phyloP scores from a whole-genome alignment of 2,329 filamentous ascomycete species.

The Penicillium sp. region DNA sequence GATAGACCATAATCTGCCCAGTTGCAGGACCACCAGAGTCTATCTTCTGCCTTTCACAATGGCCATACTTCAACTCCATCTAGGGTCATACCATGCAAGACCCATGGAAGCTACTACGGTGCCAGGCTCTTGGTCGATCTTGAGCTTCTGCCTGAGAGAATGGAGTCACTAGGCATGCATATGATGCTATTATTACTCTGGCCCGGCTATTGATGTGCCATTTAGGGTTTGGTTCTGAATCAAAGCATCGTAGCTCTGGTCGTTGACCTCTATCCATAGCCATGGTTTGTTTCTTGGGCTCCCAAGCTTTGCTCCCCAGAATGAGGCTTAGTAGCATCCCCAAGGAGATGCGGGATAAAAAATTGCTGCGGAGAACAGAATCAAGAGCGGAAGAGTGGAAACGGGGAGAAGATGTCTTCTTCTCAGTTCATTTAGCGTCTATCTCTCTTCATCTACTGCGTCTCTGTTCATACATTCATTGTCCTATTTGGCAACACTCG shows the following conservation, averaged over 20 bases:
- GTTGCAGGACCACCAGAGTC: background rate
- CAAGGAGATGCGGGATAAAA: background rate
- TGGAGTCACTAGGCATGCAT: background rate
- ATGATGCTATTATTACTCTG: slow-evolving; percentile 2
- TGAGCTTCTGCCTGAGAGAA: background rate
- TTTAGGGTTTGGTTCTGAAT: slow-evolving; percentile 11
- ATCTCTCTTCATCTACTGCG: background rate
- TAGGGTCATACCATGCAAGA: background rate
- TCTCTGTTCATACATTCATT: slow-evolving; percentile 11
- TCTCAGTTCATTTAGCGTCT: background rate
- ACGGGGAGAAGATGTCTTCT: background rate
- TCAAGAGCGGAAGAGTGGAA: background rate
- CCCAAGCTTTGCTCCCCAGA: background rate
- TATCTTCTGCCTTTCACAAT: background rate
- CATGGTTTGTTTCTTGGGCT: slow-evolving; percentile 3
- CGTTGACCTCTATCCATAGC: slow-evolving; percentile 4
- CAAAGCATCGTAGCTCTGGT: background rate
- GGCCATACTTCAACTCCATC: background rate
- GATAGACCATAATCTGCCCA: background rate
- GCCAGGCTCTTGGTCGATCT: background rate
- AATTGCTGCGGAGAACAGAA: slow-evolving; percentile 4
- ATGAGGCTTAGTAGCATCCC: slow-evolving; percentile 6
- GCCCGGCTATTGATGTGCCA: background rate
- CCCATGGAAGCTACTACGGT: background rate
- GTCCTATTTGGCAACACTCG: background rate